A percentile compares a stretch with the other conserved stretches of the same genome.
phyloP scores from a whole-genome alignment of 108 stramenopile genomes.

The Pelagomonas calceolata region DNA sequence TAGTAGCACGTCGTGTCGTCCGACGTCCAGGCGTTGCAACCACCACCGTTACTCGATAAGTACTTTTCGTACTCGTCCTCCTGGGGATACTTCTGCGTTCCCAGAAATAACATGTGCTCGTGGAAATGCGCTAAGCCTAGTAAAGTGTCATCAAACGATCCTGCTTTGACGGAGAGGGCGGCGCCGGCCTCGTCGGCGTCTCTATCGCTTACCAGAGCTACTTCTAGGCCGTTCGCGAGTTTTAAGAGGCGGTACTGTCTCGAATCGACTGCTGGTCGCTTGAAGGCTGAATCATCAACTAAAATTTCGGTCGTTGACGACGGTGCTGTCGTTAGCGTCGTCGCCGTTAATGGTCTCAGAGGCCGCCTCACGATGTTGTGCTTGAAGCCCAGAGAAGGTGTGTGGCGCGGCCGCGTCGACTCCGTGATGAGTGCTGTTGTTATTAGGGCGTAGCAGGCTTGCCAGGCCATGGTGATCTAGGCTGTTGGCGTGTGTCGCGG shows the following conservation, averaged over 20 bases:
- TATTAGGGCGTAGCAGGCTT: no score
- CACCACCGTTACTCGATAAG: conserved; percentile 70
- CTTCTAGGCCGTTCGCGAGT: background rate
- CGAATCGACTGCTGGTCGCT: background rate
- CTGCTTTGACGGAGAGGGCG: conserved; percentile 42
- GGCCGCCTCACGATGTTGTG: no score
- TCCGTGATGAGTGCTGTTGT: no score
- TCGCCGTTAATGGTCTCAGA: no score
- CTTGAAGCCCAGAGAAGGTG: no score
- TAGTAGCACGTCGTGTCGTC: conserved; percentile 68
- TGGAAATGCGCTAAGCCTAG: conserved; percentile 75
- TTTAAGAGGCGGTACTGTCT: background rate
- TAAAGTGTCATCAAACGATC: conserved; percentile 33
- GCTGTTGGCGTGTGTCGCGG: no score
- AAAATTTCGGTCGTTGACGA: no score
- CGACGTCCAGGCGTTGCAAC: conserved; percentile 87
- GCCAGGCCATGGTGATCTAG: no score
- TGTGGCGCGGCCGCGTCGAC: no score
- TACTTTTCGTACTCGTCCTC: conserved; percentile 80
- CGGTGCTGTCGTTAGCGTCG: no score
- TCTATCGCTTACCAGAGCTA: background rate
- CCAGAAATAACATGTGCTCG: conserved; percentile 92
- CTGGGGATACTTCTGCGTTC: conserved; percentile 79
- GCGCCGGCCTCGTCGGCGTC: conserved; percentile 24
- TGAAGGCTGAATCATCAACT: no score